Evolutionary conservation across 169 alveolate genomes (phyloP), one percentile per base, ranked within the genome.

Genomic region (Pseudocohnilembus persalinus): DNA sequence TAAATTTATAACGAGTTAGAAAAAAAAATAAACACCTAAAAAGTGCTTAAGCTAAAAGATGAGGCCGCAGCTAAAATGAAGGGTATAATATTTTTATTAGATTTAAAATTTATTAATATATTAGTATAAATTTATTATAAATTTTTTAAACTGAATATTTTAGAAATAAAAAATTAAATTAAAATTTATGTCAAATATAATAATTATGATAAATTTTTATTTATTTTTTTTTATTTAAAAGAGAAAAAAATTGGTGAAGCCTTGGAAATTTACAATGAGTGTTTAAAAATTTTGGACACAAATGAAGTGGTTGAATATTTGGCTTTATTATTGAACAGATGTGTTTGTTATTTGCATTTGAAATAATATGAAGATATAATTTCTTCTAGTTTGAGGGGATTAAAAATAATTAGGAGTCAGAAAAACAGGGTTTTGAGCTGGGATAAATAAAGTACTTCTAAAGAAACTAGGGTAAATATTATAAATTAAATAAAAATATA

Each of bases 211-310:
- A 49, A 49, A 49, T 49, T 49, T 49, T 49, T 11, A 11, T 49
- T 49, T 49, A 49, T 49, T 49, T 49, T 49, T 49, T 20, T 20
- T 49, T 83, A 84, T 79, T 74, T 88, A 35, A 87, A 91, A 81
- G 88, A 91, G 73, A 77, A 89, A 81, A 85, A 93, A 65, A 87
- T 88, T 78, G 79, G 88, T 11, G 96, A 85, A 77, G 96, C 97
- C 31, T 86, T 95, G 33, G 92, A 92, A 63, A 89, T 32, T 73
- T 93, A 93, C 83, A 94, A 95, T 74, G 83, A 92, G 81, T 93
- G 96, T 26, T 81, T 93, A n/a, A 93, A 88, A 82, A 90, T 92
- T 15, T 88, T 93, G 15, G 92, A 88, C 81, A 83, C 88, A 20
- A 79, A 87, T 72, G 90, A 91, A 35, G 87, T 84, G 63, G 88